A percentile compares a stretch with the other conserved stretches of the same genome.
These are phyloP conservation scores for Starmerella apis DNA, from an alignment of 805 yeast species.

Conservation along the genomic window DNA sequence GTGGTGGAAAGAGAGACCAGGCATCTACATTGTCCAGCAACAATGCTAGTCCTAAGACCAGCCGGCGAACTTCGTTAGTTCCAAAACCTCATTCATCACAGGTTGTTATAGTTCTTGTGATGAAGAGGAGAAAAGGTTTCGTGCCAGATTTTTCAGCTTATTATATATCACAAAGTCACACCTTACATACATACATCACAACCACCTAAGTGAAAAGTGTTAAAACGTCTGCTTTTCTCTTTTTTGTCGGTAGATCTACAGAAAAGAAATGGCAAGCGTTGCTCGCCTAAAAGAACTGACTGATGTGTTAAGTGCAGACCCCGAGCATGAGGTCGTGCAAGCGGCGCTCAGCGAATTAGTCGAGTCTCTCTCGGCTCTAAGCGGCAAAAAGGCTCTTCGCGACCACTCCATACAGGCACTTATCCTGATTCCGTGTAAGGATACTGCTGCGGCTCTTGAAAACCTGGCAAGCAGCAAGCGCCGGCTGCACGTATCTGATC, in stretches of 20 bases:
- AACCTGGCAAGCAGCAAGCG: neutral
- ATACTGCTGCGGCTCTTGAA: slow-evolving; percentile 1
- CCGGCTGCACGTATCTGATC: slow-evolving; percentile 7
- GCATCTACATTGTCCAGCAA: slow-evolving; percentile 24
- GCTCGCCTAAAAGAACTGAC: slow-evolving; percentile 5
- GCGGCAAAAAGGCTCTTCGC: slow-evolving; percentile 12
- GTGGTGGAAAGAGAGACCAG: slow-evolving; percentile 26
- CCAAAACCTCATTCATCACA: slow-evolving; percentile 22
- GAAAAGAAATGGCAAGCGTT: neutral
- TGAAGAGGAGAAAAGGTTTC: slow-evolving; percentile 5
- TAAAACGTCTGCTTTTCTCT: neutral
- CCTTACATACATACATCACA: neutral
- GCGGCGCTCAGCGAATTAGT: slow-evolving; percentile 6
- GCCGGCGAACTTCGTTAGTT: slow-evolving; percentile 22
- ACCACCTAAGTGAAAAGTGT: neutral
- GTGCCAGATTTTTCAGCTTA: slow-evolving; percentile 7
- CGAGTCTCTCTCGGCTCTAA: slow-evolving; percentile 6
- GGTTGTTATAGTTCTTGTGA: slow-evolving; percentile 25
- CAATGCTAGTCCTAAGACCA: neutral
- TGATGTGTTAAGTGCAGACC: neutral
- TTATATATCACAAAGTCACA: neutral
- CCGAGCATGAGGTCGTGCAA: neutral
- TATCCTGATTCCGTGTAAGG: neutral
- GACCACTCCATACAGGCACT: neutral
- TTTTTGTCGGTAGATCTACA: neutral